phyloP scores from a whole-genome alignment of 768 basidiomycete species.

The Jaapia argillacea region DNA sequence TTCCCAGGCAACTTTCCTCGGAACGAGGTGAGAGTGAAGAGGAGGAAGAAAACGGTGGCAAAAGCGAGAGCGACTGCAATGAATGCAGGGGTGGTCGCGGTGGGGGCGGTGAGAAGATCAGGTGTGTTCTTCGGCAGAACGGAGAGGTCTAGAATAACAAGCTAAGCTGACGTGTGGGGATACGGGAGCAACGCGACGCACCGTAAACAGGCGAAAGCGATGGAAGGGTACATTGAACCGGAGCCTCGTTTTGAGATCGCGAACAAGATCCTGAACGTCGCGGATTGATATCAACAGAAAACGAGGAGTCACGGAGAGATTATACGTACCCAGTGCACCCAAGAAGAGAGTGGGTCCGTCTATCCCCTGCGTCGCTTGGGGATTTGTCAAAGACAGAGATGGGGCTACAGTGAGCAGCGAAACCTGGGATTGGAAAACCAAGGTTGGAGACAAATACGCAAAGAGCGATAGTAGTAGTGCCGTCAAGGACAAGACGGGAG shows the following conservation, averaged over 20 bases:
- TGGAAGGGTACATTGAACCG: constrained; percentile 44
- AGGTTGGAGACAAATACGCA: constrained; percentile 55
- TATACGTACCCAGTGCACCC: constrained; percentile 52
- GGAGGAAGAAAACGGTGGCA: constrained; percentile 52
- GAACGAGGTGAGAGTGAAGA: constrained; percentile 56
- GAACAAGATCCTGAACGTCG: constrained; percentile 53
- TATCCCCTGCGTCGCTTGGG: constrained; percentile 18
- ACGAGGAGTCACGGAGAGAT: constrained; percentile 1
- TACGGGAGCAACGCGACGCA: constrained; percentile 20
- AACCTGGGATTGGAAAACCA: constrained; percentile 51
- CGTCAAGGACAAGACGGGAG: constrained; percentile 56
- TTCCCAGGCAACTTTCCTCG: constrained; percentile 52
- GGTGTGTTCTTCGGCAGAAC: constrained; percentile 50
- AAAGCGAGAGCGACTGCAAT: constrained; percentile 51
- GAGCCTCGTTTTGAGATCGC: constrained; percentile 34
- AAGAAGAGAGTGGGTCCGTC: constrained; percentile 66
- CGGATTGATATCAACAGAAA: constrained; percentile 3
- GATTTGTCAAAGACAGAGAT: constrained; percentile 31
- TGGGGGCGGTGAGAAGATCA: constrained; percentile 46
- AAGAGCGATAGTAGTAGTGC: constrained; percentile 58
- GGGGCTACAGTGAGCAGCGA: constrained; percentile 57
- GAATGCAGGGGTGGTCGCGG: constrained; percentile 49
- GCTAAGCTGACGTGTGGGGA: neutral
- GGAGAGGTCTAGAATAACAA: constrained; percentile 54
- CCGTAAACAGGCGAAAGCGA: constrained; percentile 53